These are phyloP conservation scores for Thalassia testudinum DNA, from an alignment of 116 monocot genomes.

Conservation along the genomic window DNA sequence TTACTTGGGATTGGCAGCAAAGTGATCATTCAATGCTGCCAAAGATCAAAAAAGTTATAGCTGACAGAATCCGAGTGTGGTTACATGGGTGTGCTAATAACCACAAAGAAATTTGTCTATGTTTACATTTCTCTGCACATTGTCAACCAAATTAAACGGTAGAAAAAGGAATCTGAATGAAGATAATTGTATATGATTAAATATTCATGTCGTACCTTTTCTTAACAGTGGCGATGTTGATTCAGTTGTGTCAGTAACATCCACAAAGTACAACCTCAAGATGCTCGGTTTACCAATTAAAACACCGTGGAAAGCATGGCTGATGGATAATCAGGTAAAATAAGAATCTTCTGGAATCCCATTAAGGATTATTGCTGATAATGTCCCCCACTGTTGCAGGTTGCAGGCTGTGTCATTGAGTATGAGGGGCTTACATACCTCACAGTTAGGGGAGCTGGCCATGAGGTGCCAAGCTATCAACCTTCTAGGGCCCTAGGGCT, in stretches of 20 bases:
- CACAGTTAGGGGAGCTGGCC: slow-evolving; percentile 41
- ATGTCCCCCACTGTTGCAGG: slow-evolving; percentile 9
- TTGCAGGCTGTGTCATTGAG: slow-evolving; percentile 34
- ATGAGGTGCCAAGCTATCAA: slow-evolving; percentile 30
- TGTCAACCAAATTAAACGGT: background rate
- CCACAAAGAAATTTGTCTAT: too few relatives aligned
- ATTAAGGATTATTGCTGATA: too few relatives aligned
- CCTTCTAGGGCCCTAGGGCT: slow-evolving; percentile 24
- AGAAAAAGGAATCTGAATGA: background rate
- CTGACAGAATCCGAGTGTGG: too few relatives aligned
- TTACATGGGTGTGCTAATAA: too few relatives aligned
- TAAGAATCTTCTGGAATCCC: background rate
- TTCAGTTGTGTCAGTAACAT: slow-evolving; percentile 4
- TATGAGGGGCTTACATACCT: slow-evolving; percentile 27
- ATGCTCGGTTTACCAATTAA: background rate
- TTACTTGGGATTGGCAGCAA: too few relatives aligned
- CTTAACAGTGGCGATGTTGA: slow-evolving; percentile 8
- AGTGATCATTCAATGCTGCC: too few relatives aligned
- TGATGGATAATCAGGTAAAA: slow-evolving; percentile 1
- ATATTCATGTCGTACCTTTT: too few relatives aligned
- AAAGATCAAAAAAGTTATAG: too few relatives aligned
- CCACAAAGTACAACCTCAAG: slow-evolving; percentile 4
- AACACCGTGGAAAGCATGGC: slow-evolving; percentile 5
- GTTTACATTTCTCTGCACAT: background rate
- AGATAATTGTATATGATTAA: background rate